A percentile compares a stretch with the other conserved stretches of the same genome.
These are phyloP conservation scores for Biscogniauxia mediterranea DNA, from an alignment of 2,329 filamentous ascomycete genomes.

Conservation along the genomic window DNA sequence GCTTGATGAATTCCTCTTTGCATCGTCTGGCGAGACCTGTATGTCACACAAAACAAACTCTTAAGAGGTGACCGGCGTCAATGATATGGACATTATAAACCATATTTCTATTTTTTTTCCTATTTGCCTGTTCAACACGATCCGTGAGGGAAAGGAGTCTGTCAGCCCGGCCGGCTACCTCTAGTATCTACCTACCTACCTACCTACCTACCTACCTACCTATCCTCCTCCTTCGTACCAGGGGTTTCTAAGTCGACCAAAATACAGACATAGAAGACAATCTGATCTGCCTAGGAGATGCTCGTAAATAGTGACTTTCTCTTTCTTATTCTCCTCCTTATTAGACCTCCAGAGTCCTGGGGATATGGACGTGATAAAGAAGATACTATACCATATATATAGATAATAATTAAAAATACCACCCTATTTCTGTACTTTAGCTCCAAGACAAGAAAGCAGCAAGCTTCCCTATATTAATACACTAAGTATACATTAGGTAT, in stretches of 20 bases:
- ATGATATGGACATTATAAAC: slow-evolving; percentile 59
- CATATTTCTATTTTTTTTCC: not conserved
- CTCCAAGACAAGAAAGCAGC: too few species aligned
- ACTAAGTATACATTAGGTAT: too few species aligned
- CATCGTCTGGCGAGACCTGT: slow-evolving; percentile 60
- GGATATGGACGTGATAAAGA: not conserved
- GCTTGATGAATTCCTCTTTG: slow-evolving; percentile 55
- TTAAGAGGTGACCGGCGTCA: slow-evolving; percentile 60
- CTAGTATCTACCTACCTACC: not conserved
- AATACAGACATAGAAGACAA: not conserved
- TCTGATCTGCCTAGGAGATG: not conserved
- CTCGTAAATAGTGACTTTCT: not conserved
- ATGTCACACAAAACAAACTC: slow-evolving; percentile 58
- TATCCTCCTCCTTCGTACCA: not conserved
- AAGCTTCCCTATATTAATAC: too few species aligned
- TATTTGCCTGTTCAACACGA: not conserved
- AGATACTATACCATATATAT: not conserved
- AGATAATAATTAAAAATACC: too few species aligned
- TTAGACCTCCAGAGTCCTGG: not conserved
- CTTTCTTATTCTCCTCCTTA: not conserved
- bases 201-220: slow-evolving; percentile 2
- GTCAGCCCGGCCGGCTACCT: not conserved
- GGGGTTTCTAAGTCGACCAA: not conserved
- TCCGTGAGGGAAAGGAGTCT: not conserved
- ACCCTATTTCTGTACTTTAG: too few species aligned